Percentiles rank a stretch among this genome's conserved stretches.
Conservation (phyloP, 352 stramenopile species). For the Globisporangium mamillatum region DNA sequence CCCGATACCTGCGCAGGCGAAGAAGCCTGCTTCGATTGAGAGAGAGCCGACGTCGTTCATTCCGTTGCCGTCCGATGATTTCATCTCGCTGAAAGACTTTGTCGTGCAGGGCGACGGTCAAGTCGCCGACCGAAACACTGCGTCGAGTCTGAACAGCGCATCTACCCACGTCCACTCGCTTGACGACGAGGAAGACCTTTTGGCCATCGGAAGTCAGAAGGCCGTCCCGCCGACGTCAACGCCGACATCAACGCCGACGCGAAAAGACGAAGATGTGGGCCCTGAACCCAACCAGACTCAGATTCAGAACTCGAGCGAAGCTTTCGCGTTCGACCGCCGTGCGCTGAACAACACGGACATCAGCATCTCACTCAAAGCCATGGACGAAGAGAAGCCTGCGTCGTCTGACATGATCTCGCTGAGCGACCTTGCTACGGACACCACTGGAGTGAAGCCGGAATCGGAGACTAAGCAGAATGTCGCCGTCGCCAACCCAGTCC, state of each 20-base stretch:
- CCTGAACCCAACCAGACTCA: not conserved
- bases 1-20: not conserved
- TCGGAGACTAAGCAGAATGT: conserved; percentile 4
- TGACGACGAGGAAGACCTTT: conserved; percentile 20
- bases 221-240: conserved; percentile 3
- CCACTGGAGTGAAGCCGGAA: conserved; percentile 2
- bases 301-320: conserved; percentile 1
- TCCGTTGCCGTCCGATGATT: conserved; percentile 20
- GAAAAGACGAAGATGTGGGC: conserved; percentile 5
- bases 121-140: conserved; percentile 9
- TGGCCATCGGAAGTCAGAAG: conserved; percentile 17
- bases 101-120: conserved; percentile 32
- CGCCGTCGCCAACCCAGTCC: not conserved
- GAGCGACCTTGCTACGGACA: conserved; percentile 1
- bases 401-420: conserved; percentile 21
- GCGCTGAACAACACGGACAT: conserved; percentile 15
- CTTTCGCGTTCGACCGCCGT: not conserved
- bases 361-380: conserved; percentile 4
- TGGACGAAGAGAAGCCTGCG: not conserved
- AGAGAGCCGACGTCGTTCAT: not conserved
- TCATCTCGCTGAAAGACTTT: conserved; percentile 59
- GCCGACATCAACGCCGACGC: not conserved
- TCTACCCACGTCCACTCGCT: conserved; percentile 23
- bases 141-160: conserved; percentile 28
- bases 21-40: not conserved